Evolutionary conservation across 345 rosid genomes (phyloP).

Genomic region (Iberis pinnata): DNA sequence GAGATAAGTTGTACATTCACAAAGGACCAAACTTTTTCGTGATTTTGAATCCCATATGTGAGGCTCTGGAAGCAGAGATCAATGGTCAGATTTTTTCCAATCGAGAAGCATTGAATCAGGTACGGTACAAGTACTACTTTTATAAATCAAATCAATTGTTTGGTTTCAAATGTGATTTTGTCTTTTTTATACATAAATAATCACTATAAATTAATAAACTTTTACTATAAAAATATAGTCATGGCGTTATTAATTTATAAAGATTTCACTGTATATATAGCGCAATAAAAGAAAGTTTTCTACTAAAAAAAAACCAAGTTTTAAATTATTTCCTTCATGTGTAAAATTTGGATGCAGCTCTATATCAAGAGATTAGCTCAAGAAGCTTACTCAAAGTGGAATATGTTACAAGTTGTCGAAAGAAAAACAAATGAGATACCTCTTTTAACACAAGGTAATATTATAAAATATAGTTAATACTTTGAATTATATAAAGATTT

Average conservation of each 20-base stretch:
- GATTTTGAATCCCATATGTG: conserved; percentile 61
- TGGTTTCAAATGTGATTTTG: too few relatives aligned
- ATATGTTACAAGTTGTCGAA: conserved; percentile 40
- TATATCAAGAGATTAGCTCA: conserved; percentile 43
- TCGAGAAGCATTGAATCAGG: conserved; percentile 39
- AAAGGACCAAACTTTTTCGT: conserved; percentile 30
- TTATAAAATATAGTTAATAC: too few relatives aligned
- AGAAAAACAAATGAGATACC: conserved; percentile 37
- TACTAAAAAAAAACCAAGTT: not conserved
- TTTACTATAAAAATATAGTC: too few relatives aligned
- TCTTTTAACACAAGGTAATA: conserved; percentile 53
- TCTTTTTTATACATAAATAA: not conserved
- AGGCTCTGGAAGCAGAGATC: conserved; percentile 43
- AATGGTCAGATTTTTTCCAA: conserved; percentile 36
- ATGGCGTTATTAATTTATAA: too few relatives aligned
- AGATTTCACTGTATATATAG: too few relatives aligned
- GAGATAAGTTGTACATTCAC: conserved; percentile 42
- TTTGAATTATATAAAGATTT: not conserved
- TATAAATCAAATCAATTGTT: not conserved
- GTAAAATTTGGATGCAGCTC: conserved; percentile 30
- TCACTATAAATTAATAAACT: too few relatives aligned
- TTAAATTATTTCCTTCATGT: not conserved
- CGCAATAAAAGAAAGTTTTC: not conserved
- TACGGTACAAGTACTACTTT: too few relatives aligned
- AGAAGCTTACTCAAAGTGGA: conserved; percentile 53